Base-by-base conservation (phyloP, 2,329 filamentous ascomycete genomes). In the Tolypocladium ovalisporum region DNA sequence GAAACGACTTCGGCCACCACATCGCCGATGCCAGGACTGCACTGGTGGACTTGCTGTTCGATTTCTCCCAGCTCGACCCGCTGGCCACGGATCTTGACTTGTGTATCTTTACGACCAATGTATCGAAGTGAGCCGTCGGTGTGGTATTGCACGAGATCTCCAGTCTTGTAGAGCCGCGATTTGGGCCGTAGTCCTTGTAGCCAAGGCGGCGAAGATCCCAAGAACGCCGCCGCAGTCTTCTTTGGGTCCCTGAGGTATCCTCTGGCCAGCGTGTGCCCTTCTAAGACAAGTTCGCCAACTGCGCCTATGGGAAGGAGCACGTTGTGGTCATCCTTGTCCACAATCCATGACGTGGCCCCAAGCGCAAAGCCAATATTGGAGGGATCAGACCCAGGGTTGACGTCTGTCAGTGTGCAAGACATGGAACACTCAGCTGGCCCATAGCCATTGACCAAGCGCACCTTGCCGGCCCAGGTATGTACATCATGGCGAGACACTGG, bases 61-160 rank as follows among this genome's bases (percentile, higher is more conserved):
- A 70, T 59, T 22, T 71, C 71, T 0, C 61, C 65, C 4, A 81
- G 71, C 67, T 81, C 85, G 47, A 83, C 73, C 36, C 81, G 69
- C 58, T 78, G 83, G 13, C 85, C 85, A 13, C 77, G 75, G 7
- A 86, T 68, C 64, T 86, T 86, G 52, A 85, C 74, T 63, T 85
- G 82, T 0, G 74, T 75, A 60, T 86, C 82, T 60, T 81, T 82
- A 17, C 83, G 73, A 17, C 79, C 79, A 22, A 80, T 59, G 42
- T 75, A 80, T 0, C 70, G 63, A 6, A 81, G 61, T 6, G 66
- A 65, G 0, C 76, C 75, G 42, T 79, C 72, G 0, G 66, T 62
- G 39, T 73, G 67, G 42, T 78, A 77, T 32, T 63, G 62, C 2
- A 70, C 78, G 2, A 81, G 66, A 61, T 81, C 79, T 6, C 79